Evolutionary conservation across 106 monocot genomes (phyloP).

Genomic region (Iris macrosiphon): DNA sequence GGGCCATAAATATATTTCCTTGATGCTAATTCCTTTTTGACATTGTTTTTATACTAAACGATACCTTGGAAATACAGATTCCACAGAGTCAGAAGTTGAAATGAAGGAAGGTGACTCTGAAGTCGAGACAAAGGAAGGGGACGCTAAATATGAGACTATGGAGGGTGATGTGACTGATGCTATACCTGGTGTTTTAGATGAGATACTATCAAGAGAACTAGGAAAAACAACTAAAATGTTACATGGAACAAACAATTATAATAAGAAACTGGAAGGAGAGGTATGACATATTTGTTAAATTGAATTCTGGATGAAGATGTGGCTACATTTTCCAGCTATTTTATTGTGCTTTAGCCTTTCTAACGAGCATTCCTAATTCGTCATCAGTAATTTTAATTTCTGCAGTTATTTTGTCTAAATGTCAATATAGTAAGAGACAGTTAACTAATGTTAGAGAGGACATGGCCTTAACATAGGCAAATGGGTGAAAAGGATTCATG

Average conservation of each 20-base stretch:
- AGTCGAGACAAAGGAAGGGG: conserved; percentile 15
- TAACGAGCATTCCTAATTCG: neutral
- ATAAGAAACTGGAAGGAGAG: conserved; percentile 29
- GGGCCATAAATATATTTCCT: neutral
- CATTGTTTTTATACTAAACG: neutral
- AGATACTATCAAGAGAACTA: conserved; percentile 41
- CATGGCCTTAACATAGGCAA: no score
- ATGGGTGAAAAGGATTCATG: no score
- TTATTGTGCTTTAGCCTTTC: neutral
- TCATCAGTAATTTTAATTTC: neutral
- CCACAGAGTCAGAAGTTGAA: conserved; percentile 12
- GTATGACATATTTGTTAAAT: conserved; percentile 19
- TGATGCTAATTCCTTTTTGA: neutral
- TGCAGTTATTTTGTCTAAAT: neutral
- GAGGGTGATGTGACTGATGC: neutral
- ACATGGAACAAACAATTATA: conserved; percentile 12
- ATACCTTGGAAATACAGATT: conserved; percentile 10
- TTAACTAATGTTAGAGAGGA: no score
- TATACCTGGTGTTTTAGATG: conserved; percentile 32
- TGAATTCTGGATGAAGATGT: neutral
- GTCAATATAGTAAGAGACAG: no score
- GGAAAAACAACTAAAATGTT: conserved; percentile 2
- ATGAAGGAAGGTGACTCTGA: conserved; percentile 2
- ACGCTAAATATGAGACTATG: neutral
- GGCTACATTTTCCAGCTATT: neutral